Base-by-base conservation (phyloP, 1,284 basidiomycete species). In the Athelia sp. region DNA sequence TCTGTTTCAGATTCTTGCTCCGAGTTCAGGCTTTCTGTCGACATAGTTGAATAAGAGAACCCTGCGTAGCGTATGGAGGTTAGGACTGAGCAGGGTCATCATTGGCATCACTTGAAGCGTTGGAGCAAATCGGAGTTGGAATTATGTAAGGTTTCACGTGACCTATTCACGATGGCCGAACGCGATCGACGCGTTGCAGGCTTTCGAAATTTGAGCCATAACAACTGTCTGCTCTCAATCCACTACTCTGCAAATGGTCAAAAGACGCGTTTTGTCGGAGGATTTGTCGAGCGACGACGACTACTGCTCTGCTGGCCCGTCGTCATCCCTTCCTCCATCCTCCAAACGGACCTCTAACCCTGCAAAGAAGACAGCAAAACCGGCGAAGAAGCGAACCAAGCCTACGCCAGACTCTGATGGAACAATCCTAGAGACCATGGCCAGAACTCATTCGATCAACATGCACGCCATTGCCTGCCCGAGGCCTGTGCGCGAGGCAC, bases 401-500 rank as follows among this genome's bases (percentile, higher is more conserved):
- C 8, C 36, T n/a, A n/a, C 36, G 15, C n/a, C 15, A 40, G n/a
- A 40, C 15, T 21, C n/a, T 8, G n/a, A 17, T 40, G 36, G 6
- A n/a, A n/a, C 6, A 40, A n/a, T 9, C 9, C 6, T 21, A 4
- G 36, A 40, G 15, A 9, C 36, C n/a, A n/a, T 17, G 19, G n/a
- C 9, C n/a, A 17, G 36, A n/a, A 52, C 62, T 17, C 71, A 76
- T 50, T 50, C 67, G 23, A 43, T 50, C 3, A 62, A 68, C 4
- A 58, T 60, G 50, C 74, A 76, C 52, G 48, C 61, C 26, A 62
- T 78, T 18, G 45, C 57, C 1, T 59, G 64, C 40, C 61, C 73
- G n/a, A 61, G 57, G 11, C 56, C 67, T 21, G 63, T 80, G 22
- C 76, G 77, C 18, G 54, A 58, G 43, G 71, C 76, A 9, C 66